Base-by-base conservation (phyloP, 495 filamentous ascomycete genomes). In the Cercophora scortea region DNA sequence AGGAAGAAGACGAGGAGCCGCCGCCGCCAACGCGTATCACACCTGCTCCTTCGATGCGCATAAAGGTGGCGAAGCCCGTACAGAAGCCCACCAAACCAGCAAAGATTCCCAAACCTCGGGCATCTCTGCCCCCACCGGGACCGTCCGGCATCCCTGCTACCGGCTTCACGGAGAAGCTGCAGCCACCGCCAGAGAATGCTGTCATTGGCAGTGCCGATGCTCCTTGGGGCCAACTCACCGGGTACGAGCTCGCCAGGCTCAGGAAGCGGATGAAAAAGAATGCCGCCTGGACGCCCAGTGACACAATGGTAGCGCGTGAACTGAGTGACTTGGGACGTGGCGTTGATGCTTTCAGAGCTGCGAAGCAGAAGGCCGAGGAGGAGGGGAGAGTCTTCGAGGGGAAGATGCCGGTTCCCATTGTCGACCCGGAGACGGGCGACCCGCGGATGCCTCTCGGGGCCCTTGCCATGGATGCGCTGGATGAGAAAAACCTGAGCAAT, bases 261-360 rank as follows among this genome's bases (percentile, higher is more conserved):
- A 79, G 93, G 44, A 97, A 97, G 71, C 80, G 89, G 48, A 98
- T 98, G 93, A 98, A 98, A 74, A 98, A 98, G 79, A 98, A 98
- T 59, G 88, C 92, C 0, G 83, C 90, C 7, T 98, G 93, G 93
- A 84, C 84, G 38, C 93, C 93, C 0, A 95, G 89, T 59, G 89
- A 94, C 55, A 95, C 94, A 0, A 98, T 98, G 93, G 92, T 97
- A 42, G 80, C 89, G 18, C 81, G 91, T 11, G 90, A 97, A 65
- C 78, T 98, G 8, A 84, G 84, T 42, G 73, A 78, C 8, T 74
- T 88, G 16, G 86, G 85, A 12, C 85, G 93, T 39, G 93, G 94
- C 12, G 68, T 82, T 58, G 87, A 89, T 40, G 81, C 80, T 13
- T 95, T 87, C 59, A 79, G 79, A 36, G 75, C 74, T 18, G 86